Evolutionary conservation across 306 rosid species (phyloP).

Genomic region (Malus orientalis): DNA sequence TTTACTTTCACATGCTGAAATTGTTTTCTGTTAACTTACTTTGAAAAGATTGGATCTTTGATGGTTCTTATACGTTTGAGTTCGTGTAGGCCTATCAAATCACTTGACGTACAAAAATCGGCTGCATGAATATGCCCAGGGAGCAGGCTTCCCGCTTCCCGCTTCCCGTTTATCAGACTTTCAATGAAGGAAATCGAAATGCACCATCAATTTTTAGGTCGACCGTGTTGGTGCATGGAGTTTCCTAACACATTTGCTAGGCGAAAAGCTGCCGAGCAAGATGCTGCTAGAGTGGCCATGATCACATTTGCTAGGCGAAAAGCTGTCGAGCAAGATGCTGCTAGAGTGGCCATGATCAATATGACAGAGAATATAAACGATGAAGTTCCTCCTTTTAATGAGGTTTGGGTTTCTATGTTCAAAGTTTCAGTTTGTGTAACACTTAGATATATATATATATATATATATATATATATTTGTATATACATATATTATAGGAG

Average conservation of each 20-base stretch:
- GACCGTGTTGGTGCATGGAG: constrained; percentile 31
- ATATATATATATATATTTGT: not conserved
- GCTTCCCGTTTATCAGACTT: constrained; percentile 25
- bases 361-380: constrained; percentile 13
- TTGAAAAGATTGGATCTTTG: not conserved
- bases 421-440: no score
- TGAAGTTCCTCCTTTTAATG: constrained; percentile 13
- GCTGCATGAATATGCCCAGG: constrained; percentile 25
- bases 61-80: not conserved
- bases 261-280: constrained; percentile 43
- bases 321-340: constrained; percentile 48
- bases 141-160: constrained; percentile 4
- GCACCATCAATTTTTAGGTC: constrained; percentile 24
- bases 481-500: no score
- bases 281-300: constrained; percentile 17
- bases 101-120: constrained; percentile 10
- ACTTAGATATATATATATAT: no score
- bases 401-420: constrained; percentile 28
- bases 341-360: constrained; percentile 30
- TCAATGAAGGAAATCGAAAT: constrained; percentile 27
- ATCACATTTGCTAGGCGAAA: constrained; percentile 15
- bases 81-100: not conserved
- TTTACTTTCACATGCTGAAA: not conserved
- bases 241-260: constrained; percentile 7
- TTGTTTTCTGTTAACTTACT: not conserved